Percentiles rank a stretch among this genome's conserved stretches.
These are phyloP conservation scores for Paraconiothyrium sp. DNA, from an alignment of 2,329 filamentous ascomycete species.

Conservation along the genomic window DNA sequence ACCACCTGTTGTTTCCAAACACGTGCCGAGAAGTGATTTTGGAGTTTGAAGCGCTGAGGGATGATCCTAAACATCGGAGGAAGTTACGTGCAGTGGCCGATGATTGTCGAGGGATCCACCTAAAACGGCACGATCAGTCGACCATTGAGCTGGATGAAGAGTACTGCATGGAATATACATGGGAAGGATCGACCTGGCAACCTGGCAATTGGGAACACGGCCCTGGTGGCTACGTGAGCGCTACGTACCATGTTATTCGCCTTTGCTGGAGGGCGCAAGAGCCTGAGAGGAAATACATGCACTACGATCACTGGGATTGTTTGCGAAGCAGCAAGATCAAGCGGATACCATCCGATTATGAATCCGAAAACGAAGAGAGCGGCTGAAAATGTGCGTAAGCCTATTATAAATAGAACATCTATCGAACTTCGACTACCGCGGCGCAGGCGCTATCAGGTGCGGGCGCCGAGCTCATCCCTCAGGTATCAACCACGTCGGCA, in stretches of 20 bases:
- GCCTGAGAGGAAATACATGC: conserved; percentile 33
- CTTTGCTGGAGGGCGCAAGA: conserved; percentile 34
- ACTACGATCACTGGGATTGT: conserved; percentile 36
- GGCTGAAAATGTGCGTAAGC: background rate
- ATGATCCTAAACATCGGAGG: conserved; percentile 17
- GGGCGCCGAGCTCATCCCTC: too few relatives aligned
- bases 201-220: conserved; percentile 20
- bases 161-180: conserved; percentile 26
- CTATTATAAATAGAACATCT: conserved; percentile 41
- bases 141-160: conserved; percentile 23
- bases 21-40: conserved; percentile 37
- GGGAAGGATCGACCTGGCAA: conserved; percentile 23
- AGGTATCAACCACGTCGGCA: too few relatives aligned
- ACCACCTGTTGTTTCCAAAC: conserved; percentile 21
- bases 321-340: conserved; percentile 20
- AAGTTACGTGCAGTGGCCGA: conserved; percentile 18
- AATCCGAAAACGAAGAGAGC: background rate
- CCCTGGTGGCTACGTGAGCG: conserved; percentile 18
- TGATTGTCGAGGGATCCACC: conserved; percentile 16
- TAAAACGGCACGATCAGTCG: conserved; percentile 22
- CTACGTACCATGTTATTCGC: conserved; percentile 25
- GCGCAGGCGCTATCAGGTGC: too few relatives aligned
- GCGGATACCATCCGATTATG: background rate
- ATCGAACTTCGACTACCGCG: too few relatives aligned
- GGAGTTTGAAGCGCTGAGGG: conserved; percentile 32